Evolutionary conservation across 257 asterid species (phyloP), one percentile per base, ranked within the genome.

Genomic region (Marsdenia floribunda): DNA sequence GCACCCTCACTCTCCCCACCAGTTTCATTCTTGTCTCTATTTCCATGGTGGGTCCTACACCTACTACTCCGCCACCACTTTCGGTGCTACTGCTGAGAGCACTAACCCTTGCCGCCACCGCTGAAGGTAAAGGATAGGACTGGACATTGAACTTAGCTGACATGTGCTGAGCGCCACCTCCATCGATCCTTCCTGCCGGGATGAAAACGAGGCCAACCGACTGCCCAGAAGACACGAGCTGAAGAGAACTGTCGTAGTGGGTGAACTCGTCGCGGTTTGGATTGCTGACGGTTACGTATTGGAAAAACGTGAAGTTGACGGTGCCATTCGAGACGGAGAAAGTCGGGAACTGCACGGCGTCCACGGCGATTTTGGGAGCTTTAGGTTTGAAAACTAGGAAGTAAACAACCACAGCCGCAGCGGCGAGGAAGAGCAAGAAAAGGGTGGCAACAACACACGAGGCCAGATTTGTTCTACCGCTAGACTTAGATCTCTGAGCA

Each of bases 221-320:
- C 84, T 87, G 87, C 19, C 94, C 98, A 68, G 89, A 87, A 85
- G 84, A 90, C 68, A 83, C 90, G 22, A 93, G 88, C 90, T 91
- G 94, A 64, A 93, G 86, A n/a, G 98, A 88, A 90, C 97, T 91
- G 88, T 91, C 98, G 83, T 88, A 93, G 88, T 93, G 98, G 38
- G 97, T 89, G 82, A 93, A 93, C 68, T 85, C 90, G 77, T 90
- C 97, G 61, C 97, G 88, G 86, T 93, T 93, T 0, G 98, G 97
- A 86, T 93, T 93, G 1, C 88, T 83, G 19, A 93, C 98, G 29
- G 98, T 87, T 84, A 90, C 96, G 82, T 77, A 88, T 71, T 93
- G 98, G 85, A 93, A 82, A 86, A 91, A 91, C 55, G 92, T 89
- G 88, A 93, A 91, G 85, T 88, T 80, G 63, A 93, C 89, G 74